Base-by-base conservation (phyloP, 2,329 filamentous ascomycete species). In the Cladosporium austrohemisphaericum region DNA sequence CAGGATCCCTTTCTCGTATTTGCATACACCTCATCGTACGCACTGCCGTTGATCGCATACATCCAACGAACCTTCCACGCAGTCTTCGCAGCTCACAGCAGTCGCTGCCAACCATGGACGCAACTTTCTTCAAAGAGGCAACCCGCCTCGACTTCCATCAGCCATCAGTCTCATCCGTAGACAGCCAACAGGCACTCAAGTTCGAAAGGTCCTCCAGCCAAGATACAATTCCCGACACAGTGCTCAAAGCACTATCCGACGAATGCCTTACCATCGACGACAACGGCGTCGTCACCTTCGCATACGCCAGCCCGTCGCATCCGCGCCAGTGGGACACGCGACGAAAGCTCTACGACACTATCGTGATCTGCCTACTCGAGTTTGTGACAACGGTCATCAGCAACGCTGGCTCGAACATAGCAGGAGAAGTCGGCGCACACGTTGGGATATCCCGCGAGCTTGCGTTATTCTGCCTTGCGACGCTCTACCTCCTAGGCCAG, bases 401-500 rank as follows among this genome's bases (percentile, higher is more conserved):
- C 41, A 58, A 53, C 35, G 51, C 55, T 13, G 56, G 56, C 6
- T 43, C 55, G 5, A 41, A 40, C 6, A 41, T 51, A 10, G 26
- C 48, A 11, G 37, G 22, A 28, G 28, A 37, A 28, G 31, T 22
- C 19, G 31, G 20, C 20, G 10, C 23, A 29, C 54, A 14, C 14
- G 26, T 55, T 9, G 43, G 31, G 11, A 26, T 54, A 14, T 49
- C 47, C 19, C 13, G 9, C 16, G 50, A 47, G 6, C 8, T 45
- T 13, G 44, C 49, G 9, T 22, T 52, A 0, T 49, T 54, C 33
- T 49, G 32, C 29, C 44, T 53, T 22, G 45, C 45, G 5, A 53
- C 55, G 13, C 32, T 53, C 54, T 70, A 69, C 49, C 60, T 65
- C 36, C 57, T 69, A 3, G 67, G 66, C 8, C 67, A 72, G 56